phyloP scores from a whole-genome alignment of 2,329 filamentous ascomycete species.

The Sclerotinia glacialis region DNA sequence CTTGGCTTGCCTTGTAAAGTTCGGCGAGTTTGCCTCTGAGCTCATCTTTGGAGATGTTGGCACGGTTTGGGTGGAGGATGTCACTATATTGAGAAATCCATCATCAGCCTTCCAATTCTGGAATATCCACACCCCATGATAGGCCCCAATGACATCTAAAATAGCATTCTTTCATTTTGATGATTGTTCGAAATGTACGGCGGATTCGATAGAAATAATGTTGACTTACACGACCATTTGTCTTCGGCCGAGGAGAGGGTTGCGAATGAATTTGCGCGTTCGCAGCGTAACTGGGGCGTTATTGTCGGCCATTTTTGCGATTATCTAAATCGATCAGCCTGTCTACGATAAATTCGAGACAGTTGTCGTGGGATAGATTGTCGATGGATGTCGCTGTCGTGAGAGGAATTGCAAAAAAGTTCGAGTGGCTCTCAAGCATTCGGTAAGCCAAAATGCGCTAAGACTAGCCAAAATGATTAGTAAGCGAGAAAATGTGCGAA shows the following conservation, averaged over 20 bases:
- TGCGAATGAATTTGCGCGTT: slow-evolving; percentile 99
- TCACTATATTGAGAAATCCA: slow-evolving; percentile 64
- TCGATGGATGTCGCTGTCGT: slow-evolving; percentile 37
- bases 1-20: slow-evolving; percentile 98
- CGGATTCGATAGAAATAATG: slow-evolving; percentile 25
- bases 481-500: slow-evolving; percentile 28
- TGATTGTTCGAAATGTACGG: slow-evolving; percentile 17
- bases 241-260: slow-evolving; percentile 97
- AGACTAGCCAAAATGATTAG: slow-evolving; percentile 24
- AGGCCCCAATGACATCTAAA: neutral
- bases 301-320: slow-evolving; percentile 82
- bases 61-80: slow-evolving; percentile 96
- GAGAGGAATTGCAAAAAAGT: slow-evolving; percentile 27
- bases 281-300: slow-evolving; percentile 78
- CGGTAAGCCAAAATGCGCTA: slow-evolving; percentile 29
- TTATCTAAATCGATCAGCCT: slow-evolving; percentile 38
- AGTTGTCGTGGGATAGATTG: slow-evolving; percentile 35
- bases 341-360: slow-evolving; percentile 36
- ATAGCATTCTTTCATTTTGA: neutral
- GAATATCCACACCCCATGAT: slow-evolving; percentile 18
- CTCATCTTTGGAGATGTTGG: slow-evolving; percentile 99
- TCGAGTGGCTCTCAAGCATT: slow-evolving; percentile 22
- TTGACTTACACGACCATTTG: slow-evolving; percentile 97
- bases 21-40: slow-evolving; percentile 91
- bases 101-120: slow-evolving; percentile 27